Percentiles rank a stretch among this genome's conserved stretches.
Evolutionary conservation across 1,284 basidiomycete genomes (phyloP).

Genomic region (Trichosporon coremiiforme): DNA sequence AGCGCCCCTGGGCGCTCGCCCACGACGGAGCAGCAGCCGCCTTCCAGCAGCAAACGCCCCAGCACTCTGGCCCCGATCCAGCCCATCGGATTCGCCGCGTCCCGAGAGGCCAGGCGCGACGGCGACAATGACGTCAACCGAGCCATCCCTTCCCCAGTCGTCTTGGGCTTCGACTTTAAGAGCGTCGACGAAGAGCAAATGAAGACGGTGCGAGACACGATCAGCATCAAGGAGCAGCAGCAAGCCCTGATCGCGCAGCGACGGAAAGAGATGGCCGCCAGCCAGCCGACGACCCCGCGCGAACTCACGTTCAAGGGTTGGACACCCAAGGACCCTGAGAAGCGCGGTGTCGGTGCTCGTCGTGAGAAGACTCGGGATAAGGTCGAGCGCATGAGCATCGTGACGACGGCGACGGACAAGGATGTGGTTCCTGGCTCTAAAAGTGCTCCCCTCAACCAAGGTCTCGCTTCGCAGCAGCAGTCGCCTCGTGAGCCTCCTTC

Average conservation of each 20-base stretch:
- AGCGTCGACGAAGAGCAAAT: conserved; percentile 50
- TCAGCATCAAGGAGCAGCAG: conserved; percentile 54
- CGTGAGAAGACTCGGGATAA: conserved; percentile 53
- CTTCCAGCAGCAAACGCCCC: conserved; percentile 23
- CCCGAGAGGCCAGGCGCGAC: conserved; percentile 43
- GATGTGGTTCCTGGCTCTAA: conserved; percentile 48
- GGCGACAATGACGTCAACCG: conserved; percentile 38
- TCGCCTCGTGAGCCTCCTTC: conserved; percentile 47
- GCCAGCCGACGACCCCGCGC: conserved; percentile 45
- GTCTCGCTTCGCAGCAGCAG: conserved; percentile 45
- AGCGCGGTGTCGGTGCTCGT: conserved; percentile 44
- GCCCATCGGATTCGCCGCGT: conserved; percentile 50
- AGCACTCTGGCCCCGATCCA: conserved; percentile 42
- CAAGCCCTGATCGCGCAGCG: conserved; percentile 53
- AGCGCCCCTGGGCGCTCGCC: conserved; percentile 16
- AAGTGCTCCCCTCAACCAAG: conserved; percentile 52
- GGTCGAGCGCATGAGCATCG: conserved; percentile 52
- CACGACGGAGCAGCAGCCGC: conserved; percentile 20
- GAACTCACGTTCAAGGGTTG: conserved; percentile 53
- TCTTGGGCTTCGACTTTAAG: conserved; percentile 55
- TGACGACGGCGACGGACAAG: conserved; percentile 43
- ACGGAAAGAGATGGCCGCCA: conserved; percentile 43
- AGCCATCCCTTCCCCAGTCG: conserved; percentile 49
- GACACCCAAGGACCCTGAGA: conserved; percentile 46
- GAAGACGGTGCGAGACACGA: conserved; percentile 54